Conservation (phyloP, 2,329 filamentous ascomycete species). For the Exophiala bonariae region DNA sequence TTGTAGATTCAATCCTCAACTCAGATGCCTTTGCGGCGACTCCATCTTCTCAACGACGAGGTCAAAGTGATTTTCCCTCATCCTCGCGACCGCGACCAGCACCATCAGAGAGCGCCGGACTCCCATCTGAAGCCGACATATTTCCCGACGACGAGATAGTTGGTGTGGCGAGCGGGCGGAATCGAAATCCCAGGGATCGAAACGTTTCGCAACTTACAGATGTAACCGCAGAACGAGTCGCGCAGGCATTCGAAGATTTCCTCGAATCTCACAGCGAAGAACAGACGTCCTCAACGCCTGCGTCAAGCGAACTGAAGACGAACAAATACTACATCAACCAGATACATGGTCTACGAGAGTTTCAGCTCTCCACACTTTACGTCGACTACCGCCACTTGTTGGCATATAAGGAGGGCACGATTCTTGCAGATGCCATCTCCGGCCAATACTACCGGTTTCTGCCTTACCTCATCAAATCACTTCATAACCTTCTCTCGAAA, state of each 20-base stretch:
- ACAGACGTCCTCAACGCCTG: conserved; percentile 53
- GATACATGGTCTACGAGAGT: conserved; percentile 62
- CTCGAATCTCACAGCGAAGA: conserved; percentile 63
- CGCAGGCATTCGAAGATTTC: conserved; percentile 62
- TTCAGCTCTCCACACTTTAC: conserved; percentile 65
- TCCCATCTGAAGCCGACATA: conserved; percentile 57
- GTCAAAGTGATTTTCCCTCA: conserved; percentile 40
- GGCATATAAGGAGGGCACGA: conserved; percentile 62
- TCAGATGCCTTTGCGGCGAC: conserved; percentile 44
- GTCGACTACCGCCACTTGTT: conserved; percentile 76
- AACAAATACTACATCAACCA: conserved; percentile 69
- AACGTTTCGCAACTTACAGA: conserved; percentile 62
- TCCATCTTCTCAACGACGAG: conserved; percentile 34
- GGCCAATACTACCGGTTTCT: conserved; percentile 93
- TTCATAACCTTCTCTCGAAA: conserved; percentile 92
- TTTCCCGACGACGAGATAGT: conserved; percentile 64
- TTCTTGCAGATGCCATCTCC: conserved; percentile 81
- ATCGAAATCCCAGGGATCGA: conserved; percentile 48
- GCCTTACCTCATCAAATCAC: conserved; percentile 81
- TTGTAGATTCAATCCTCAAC: conserved; percentile 51
- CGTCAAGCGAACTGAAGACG: conserved; percentile 55
- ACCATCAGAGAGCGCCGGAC: conserved; percentile 50
- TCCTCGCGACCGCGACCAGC: conserved; percentile 57
- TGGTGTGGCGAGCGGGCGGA: conserved; percentile 50
- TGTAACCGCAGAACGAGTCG: conserved; percentile 62